These are phyloP conservation scores for Calocybe indica DNA, from an alignment of 768 basidiomycete genomes.

Conservation along the genomic window DNA sequence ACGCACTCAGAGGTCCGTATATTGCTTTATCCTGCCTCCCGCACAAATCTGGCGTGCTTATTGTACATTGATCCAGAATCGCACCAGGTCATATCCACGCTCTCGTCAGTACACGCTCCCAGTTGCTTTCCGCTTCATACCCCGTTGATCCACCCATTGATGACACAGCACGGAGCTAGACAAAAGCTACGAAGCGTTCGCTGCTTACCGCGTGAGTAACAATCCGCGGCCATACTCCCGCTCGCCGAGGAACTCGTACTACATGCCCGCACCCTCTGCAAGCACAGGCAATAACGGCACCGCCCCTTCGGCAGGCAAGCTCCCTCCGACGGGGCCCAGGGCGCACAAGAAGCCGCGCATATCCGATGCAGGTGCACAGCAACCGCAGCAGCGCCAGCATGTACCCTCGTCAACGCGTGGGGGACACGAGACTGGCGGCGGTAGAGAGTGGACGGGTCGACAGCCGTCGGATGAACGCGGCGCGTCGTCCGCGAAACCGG, in stretches of 20 bases:
- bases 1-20: constrained; percentile 66
- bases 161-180: constrained; percentile 63
- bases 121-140: background rate
- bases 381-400: too few species aligned
- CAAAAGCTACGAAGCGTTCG: constrained; percentile 64
- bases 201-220: constrained; percentile 30
- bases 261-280: constrained; percentile 19
- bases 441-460: too few species aligned
- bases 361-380: constrained; percentile 34
- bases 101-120: constrained; percentile 54
- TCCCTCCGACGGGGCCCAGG: constrained; percentile 73
- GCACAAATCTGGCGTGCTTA: constrained; percentile 6
- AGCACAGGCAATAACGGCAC: constrained; percentile 20
- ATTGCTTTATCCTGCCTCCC: background rate
- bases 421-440: too few species aligned
- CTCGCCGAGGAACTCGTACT: constrained; percentile 43
- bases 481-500: constrained; percentile 2
- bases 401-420: too few species aligned
- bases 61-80: constrained; percentile 48
- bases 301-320: constrained; percentile 33
- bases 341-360: constrained; percentile 77
- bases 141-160: constrained; percentile 11
- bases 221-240: constrained; percentile 33
- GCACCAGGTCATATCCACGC: constrained; percentile 58
- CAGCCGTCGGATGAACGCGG: constrained; percentile 13